Evolutionary conservation across 345 rosid genomes (phyloP), one percentile per base, ranked within the genome.

Genomic region (Dimocarpus longan): DNA sequence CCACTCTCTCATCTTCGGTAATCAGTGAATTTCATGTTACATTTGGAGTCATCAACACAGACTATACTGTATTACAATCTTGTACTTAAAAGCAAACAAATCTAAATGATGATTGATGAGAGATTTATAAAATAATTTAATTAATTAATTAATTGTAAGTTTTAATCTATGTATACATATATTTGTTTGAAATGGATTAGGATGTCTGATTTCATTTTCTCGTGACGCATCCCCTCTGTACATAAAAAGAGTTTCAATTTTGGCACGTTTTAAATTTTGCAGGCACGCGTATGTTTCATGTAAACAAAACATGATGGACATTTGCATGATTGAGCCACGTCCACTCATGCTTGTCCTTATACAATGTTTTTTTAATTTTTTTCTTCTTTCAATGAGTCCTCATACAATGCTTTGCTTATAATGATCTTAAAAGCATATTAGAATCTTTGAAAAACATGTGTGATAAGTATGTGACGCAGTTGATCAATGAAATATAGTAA

Each of bases 11-110:
- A 32, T 32, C 37, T n/a, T 8, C 21, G 18, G 4, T 56, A 67
- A 69, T 71, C 37, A 15, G 28, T 22, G 44, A 46, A 76, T 76
- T 76, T 76, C 65, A 46, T 32, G 16, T 76, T 3, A 24, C 73
- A 76, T 76, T 54, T 68, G 79, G 54, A 68, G 79, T 76, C 22
- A 54, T 54, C 79, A 13, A 21, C 39, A 10, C 63, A 50, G 1
- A 50, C 12, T 28, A 50, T 19, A 76, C 52, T 4, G 37, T 75
- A 11, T 50, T 50, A 28, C 67, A 12, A 52, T 46, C 8, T 57
- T 18, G 4, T n/a, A 57, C 13, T 57, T 8, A 18, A 57, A 57
- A 57, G 3, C 63, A 19, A 57, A 57, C 6, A 19, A 57, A 19
- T 57, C 9, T 57, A 24, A 18, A 8, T 57, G 63, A 57, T 19